phyloP scores from a whole-genome alignment of 495 filamentous ascomycete species.

The Aspergillus sclerotiicarbonarius region DNA sequence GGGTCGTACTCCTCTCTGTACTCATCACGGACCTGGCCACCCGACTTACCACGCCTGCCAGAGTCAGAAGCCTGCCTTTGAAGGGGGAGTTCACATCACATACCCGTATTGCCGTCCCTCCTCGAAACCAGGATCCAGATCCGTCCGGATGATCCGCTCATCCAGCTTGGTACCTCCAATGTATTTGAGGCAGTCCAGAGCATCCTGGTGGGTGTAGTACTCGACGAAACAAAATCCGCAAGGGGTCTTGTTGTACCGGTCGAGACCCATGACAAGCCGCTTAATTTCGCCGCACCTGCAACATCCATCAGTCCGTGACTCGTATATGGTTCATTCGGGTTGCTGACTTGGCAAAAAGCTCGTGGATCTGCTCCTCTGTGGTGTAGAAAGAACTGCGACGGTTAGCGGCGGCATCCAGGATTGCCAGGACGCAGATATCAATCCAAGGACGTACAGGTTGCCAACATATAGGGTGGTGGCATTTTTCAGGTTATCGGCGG shows the following conservation, averaged over 20 bases:
- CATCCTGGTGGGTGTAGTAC: constrained; percentile 96
- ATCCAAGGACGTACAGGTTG: constrained; percentile 68
- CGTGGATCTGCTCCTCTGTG: constrained; percentile 98
- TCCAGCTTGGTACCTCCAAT: constrained; percentile 98
- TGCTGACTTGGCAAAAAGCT: constrained; percentile 82
- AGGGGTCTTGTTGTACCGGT: constrained; percentile 94
- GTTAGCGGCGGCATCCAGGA: constrained; percentile 28
- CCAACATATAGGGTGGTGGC: constrained; percentile 97
- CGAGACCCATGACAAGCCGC: constrained; percentile 95
- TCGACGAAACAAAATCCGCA: constrained; percentile 99
- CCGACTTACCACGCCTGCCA: constrained; percentile 75
- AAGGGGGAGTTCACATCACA: constrained; percentile 12
- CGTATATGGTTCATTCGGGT: neutral
- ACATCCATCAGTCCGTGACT: constrained; percentile 6
- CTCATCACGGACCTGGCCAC: constrained; percentile 95
- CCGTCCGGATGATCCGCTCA: constrained; percentile 94
- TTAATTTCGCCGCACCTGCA: constrained; percentile 90
- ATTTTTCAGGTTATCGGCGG: constrained; percentile 73
- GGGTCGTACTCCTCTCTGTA: constrained; percentile 96
- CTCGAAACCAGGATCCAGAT: constrained; percentile 91
- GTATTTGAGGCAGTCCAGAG: constrained; percentile 96
- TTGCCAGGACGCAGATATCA: neutral
- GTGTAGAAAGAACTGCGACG: constrained; percentile 91
- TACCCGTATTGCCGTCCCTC: constrained; percentile 95
- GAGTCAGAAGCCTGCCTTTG: constrained; percentile 27